Conservation (phyloP, 179 eudicot species). For the Beta lomatogona region DNA sequence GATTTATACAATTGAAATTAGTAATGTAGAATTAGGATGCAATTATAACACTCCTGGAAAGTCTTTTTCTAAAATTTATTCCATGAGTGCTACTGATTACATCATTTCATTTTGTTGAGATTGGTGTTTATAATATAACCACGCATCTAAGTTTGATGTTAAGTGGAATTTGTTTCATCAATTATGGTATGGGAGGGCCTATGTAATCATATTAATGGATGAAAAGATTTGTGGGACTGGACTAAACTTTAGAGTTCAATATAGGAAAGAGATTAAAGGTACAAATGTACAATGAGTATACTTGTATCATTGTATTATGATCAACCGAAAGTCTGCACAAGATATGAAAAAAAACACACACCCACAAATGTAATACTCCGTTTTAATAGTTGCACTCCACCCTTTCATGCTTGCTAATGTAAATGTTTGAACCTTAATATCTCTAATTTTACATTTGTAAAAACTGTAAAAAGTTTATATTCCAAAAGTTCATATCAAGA, state of each 20-base stretch:
- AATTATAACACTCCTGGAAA: not conserved
- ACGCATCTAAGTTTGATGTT: not conserved
- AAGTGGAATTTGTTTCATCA: not conserved
- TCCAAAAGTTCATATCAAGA: too few relatives aligned
- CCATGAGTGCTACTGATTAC: not conserved
- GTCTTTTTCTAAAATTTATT: not conserved
- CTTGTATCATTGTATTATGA: not conserved
- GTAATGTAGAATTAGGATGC: not conserved
- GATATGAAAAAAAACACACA: not conserved
- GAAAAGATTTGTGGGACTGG: conserved; percentile 1
- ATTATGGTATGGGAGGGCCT: not conserved
- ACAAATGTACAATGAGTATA: not conserved
- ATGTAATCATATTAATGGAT: not conserved
- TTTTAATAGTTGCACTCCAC: too few relatives aligned
- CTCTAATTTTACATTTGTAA: too few relatives aligned
- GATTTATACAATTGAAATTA: too few relatives aligned
- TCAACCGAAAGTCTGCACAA: not conserved
- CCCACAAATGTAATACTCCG: not conserved
- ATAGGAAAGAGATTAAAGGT: not conserved
- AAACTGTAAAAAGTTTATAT: too few relatives aligned
- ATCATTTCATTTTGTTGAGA: not conserved
- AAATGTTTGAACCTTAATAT: too few relatives aligned
- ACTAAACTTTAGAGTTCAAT: not conserved
- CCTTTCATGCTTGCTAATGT: too few relatives aligned
- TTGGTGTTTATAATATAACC: not conserved